phyloP scores from a whole-genome alignment of 2,329 filamentous ascomycete genomes.

The Calonectria multiphialidica region DNA sequence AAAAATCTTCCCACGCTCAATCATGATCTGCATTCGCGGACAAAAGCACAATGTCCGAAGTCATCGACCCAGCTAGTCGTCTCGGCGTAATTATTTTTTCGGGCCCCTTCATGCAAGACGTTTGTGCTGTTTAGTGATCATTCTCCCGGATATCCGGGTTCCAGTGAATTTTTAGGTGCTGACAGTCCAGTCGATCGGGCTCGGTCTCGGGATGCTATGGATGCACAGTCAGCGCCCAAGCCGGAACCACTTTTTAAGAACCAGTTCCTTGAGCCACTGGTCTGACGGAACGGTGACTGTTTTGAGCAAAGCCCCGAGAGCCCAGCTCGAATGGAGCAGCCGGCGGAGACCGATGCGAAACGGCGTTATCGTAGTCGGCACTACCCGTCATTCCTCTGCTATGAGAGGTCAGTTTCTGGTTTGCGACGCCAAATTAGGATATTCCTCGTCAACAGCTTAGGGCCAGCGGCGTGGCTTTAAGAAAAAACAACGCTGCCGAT shows the following conservation, averaged over 20 bases:
- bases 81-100: background rate
- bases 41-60: background rate
- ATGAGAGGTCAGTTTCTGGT: conserved; percentile 27
- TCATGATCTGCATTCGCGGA: background rate
- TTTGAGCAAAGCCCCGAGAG: conserved; percentile 32
- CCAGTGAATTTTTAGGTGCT: conserved; percentile 22
- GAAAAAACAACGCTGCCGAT: background rate
- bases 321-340: conserved; percentile 9
- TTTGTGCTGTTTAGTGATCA: background rate
- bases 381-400: conserved; percentile 33
- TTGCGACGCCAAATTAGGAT: conserved; percentile 21
- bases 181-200: conserved; percentile 10
- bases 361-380: background rate
- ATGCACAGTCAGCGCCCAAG: conserved; percentile 15
- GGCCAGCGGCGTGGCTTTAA: background rate
- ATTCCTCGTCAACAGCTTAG: background rate
- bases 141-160: conserved; percentile 18
- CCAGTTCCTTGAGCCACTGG: conserved; percentile 21
- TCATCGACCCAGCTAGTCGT: conserved; percentile 1
- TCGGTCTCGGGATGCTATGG: conserved; percentile 25
- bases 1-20: background rate
- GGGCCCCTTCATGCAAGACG: background rate
- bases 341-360: conserved; percentile 10
- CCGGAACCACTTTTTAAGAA: conserved; percentile 26
- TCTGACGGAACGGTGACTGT: conserved; percentile 30